These are phyloP conservation scores for Fusarium staphyleae DNA, from an alignment of 2,329 filamentous ascomycete genomes.

Conservation along the genomic window DNA sequence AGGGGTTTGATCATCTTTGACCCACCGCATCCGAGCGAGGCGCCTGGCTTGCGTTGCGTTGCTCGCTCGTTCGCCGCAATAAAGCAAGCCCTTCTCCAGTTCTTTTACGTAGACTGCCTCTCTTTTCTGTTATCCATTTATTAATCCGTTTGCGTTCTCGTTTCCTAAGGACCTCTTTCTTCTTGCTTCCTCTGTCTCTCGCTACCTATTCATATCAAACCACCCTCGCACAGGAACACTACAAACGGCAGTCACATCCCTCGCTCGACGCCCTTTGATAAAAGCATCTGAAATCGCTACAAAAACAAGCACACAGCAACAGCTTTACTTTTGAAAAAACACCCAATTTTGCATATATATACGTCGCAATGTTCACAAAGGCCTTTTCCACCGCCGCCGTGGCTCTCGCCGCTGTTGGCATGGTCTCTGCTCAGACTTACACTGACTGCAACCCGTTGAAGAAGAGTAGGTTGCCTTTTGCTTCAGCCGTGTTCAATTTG, in stretches of 20 bases:
- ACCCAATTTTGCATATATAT: constrained; percentile 9
- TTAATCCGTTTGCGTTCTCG: constrained; percentile 26
- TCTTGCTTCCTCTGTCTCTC: constrained; percentile 10
- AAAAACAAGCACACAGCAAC: constrained; percentile 14
- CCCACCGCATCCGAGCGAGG: constrained; percentile 34
- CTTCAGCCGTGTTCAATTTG: not conserved
- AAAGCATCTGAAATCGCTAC: constrained; percentile 10
- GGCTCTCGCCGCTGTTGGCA: constrained; percentile 56
- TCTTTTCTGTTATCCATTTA: constrained; percentile 25
- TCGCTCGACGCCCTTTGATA: constrained; percentile 29
- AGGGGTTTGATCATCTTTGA: constrained; percentile 26
- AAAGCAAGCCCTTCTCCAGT: constrained; percentile 28
- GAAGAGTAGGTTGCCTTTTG: constrained; percentile 50
- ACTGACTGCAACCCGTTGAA: constrained; percentile 63
- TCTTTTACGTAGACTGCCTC: constrained; percentile 12
- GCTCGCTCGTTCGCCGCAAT: constrained; percentile 26
- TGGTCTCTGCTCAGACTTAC: constrained; percentile 63
- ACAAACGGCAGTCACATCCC: constrained; percentile 27
- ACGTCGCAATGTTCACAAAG: constrained; percentile 53
- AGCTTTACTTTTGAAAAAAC: not conserved
- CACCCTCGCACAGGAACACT: constrained; percentile 27
- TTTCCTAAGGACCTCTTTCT: not conserved
- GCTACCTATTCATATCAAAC: not conserved
- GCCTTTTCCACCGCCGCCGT: constrained; percentile 54
- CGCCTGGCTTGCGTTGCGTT: no score